Base-by-base conservation (phyloP, 169 alveolate genomes). In the Babesia sp. region DNA sequence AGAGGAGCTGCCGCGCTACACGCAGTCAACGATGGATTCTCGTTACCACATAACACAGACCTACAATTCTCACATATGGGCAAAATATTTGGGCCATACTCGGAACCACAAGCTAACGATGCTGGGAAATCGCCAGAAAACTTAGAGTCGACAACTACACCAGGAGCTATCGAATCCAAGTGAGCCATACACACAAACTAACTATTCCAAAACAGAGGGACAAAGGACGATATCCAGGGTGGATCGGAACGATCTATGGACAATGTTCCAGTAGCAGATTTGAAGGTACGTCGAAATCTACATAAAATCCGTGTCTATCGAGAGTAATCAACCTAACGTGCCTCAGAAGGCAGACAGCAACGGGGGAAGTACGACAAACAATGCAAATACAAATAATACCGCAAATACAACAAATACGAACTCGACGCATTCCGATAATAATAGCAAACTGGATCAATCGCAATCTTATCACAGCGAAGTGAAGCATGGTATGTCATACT, bases 61-160 rank as follows among this genome's bases (percentile, higher is more conserved):
- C 51, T 64, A 56, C 61, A 64, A 34, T 64, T 64, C 61, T 64
- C 74, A 12, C 74, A 64, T 34, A 64, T 64, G 74, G 74, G 74
- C 11, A 64, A 64, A 34, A 29, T 45, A 6, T 64, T 28, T 37
- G 42, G 29, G 6, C 53, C 2, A 22, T n/a, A 46, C 14, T 12
- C 16, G 5, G 48, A 45, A 18, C 1, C 28, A 29, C 29, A 18
- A 16, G 26, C 41, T 11, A 3, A 0, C 26, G 24, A 24, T n/a
- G 71, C 36, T 3, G 44, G 6, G 12, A 26, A 42, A 0, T 8
- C 56, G 3, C 2, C 39, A 42, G 26, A 22, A 6, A 3, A 42
- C 1, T 4, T 18, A 5, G 68, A 57, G 36, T n/a, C 70, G 24
- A n/a, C 70, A 12, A 8, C 44, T 5, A 24, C 34, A 48, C 1